These are phyloP conservation scores for Tuber brumale DNA, from an alignment of 495 filamentous ascomycete species.

Conservation along the genomic window DNA sequence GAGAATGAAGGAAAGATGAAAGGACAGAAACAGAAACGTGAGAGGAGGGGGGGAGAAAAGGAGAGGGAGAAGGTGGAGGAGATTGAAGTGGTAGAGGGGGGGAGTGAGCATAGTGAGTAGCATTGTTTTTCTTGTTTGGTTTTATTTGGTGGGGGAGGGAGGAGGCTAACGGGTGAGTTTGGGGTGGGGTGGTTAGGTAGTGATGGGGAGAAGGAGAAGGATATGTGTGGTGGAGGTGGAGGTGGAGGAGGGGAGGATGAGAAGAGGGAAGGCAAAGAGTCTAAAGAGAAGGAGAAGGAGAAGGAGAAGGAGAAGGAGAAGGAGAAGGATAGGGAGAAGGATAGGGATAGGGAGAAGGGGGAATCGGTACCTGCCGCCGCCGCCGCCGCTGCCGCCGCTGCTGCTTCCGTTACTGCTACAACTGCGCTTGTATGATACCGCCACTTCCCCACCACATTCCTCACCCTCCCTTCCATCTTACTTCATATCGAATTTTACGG, in stretches of 20 bases:
- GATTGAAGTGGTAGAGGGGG: neutral
- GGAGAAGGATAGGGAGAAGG: neutral
- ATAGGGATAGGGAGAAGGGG: neutral
- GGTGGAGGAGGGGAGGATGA: neutral
- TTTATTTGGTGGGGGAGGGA: neutral
- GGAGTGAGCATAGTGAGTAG: constrained; percentile 1
- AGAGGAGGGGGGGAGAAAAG: neutral
- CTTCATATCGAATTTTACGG: neutral
- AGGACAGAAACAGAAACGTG: neutral
- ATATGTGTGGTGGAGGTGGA: neutral
- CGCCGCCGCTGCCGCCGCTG: neutral
- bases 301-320: neutral
- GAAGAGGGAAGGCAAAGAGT: neutral
- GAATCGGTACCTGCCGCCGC: neutral
- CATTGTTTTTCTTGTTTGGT: neutral
- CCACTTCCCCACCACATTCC: neutral
- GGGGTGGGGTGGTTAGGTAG: neutral
- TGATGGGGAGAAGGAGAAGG: neutral
- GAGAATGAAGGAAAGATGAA: neutral
- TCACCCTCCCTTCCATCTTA: neutral
- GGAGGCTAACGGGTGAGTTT: neutral
- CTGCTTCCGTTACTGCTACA: neutral
- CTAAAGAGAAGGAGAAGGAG: neutral
- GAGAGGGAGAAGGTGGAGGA: neutral
- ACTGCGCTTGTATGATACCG: neutral